These are phyloP conservation scores for Trichosanthes cucumerina DNA, from an alignment of 306 rosid species.

Conservation along the genomic window DNA sequence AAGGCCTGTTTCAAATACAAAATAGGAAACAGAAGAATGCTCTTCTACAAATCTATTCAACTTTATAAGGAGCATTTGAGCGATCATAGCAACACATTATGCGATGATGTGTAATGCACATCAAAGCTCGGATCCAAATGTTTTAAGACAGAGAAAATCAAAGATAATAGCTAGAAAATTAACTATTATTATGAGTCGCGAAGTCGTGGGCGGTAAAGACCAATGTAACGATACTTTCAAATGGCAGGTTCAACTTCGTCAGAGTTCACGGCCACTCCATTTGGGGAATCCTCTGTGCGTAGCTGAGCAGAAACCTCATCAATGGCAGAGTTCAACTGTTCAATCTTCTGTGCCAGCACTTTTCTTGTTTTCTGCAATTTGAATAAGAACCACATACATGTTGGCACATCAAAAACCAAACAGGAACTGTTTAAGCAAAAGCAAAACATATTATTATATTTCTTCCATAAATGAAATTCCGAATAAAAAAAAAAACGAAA, in stretches of 20 bases:
- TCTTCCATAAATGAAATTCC: neutral
- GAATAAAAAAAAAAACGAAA: neutral
- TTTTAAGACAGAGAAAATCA: slow-evolving; percentile 1
- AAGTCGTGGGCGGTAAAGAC: slow-evolving; percentile 9
- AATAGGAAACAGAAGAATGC: slow-evolving; percentile 1
- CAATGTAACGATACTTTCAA: slow-evolving; percentile 25
- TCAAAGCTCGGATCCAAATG: neutral
- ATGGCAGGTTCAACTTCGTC: slow-evolving; percentile 69
- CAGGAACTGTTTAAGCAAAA: neutral
- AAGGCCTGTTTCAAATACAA: neutral
- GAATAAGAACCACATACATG: neutral
- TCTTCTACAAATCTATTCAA: neutral
- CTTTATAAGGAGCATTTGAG: slow-evolving; percentile 6
- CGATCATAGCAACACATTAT: neutral
- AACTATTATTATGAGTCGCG: slow-evolving; percentile 26
- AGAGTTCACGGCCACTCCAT: slow-evolving; percentile 53
- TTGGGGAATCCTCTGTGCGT: slow-evolving; percentile 44
- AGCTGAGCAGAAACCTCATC: slow-evolving; percentile 87
- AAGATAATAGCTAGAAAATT: slow-evolving; percentile 20
- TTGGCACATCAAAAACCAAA: slow-evolving; percentile 11
- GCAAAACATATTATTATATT: neutral
- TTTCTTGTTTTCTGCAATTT: slow-evolving; percentile 69
- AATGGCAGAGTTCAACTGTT: slow-evolving; percentile 77
- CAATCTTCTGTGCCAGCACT: slow-evolving; percentile 71
- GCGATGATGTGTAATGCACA: neutral